Evolutionary conservation across 2,329 filamentous ascomycete genomes (phyloP), one percentile per base, ranked within the genome.

Genomic region (Colletotrichum neosansevieriae): DNA sequence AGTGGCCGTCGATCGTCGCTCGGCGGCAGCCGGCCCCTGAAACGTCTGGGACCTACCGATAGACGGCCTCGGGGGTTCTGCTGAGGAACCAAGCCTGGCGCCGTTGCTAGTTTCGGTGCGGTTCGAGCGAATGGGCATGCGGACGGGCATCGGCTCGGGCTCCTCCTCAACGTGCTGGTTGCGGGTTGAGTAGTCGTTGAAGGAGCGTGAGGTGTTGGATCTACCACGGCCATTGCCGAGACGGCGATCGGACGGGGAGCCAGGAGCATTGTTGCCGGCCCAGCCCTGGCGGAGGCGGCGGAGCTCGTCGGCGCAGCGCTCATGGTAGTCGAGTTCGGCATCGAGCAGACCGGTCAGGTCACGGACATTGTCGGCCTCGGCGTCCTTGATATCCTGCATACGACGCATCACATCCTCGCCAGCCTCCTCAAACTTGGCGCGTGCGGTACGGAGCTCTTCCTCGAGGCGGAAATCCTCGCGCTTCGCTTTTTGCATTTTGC

Each of bases 361-460:
- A 54, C 87, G 85, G 47, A 97, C 88, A 75, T 91, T 94, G 71
- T 98, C 95, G 49, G 85, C 86, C 79, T 98, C 95, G 21, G 93
- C 88, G 75, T 98, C 94, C 82, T 96, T 95, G 81, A 98, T 97
- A 76, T 98, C 95, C 80, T 97, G 89, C 96, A 98, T 98, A 63
- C 95, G 88, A 68, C 95, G 89, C 74, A 91, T 87, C 62, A 98
- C 94, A 75, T 98, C 95, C 76, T 98, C 95, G 76, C 88, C 96
- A 15, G 93, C 91, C 82, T 98, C 96, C 77, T 98, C 96, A 76
- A 97, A 98, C 81, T 98, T 98, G 74, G 93, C 92, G 79, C 97
- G 97, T 78, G 96, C 93, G 32, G 90, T 88, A 63, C 95, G 92
- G 61, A 97, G 87, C 79, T 98, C 95, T 77, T 98, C 95, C 79